Evolutionary conservation across 2,329 filamentous ascomycete genomes (phyloP).

Genomic region (Knoxdaviesia proteae): DNA sequence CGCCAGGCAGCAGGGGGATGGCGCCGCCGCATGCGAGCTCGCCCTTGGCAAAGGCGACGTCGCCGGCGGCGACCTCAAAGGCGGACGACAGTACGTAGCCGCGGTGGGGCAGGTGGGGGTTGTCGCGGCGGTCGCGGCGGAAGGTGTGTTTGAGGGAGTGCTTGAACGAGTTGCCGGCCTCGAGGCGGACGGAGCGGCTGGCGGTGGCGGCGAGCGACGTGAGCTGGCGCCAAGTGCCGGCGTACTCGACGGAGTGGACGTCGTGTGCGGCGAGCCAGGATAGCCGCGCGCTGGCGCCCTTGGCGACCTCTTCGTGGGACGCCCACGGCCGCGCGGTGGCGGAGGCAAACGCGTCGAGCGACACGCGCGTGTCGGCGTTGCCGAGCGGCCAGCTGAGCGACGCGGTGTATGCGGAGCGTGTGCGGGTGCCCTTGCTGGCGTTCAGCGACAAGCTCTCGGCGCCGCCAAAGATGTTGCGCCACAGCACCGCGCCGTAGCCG

Average conservation of each 20-base stretch:
- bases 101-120: conserved; percentile 60
- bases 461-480: conserved; percentile 86
- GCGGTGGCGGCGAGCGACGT: conserved; percentile 58
- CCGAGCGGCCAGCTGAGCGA: conserved; percentile 68
- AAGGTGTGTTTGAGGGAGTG: conserved; percentile 69
- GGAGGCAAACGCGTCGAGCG: conserved; percentile 63
- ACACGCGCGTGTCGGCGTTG: conserved; percentile 62
- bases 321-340: conserved; percentile 82
- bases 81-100: conserved; percentile 65
- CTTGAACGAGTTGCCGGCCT: conserved; percentile 83
- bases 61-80: conserved; percentile 70
- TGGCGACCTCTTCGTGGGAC: conserved; percentile 76
- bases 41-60: conserved; percentile 87
- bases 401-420: conserved; percentile 76
- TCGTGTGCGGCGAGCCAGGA: conserved; percentile 48
- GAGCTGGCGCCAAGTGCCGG: conserved; percentile 69
- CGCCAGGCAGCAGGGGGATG: conserved; percentile 51
- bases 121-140: conserved; percentile 61
- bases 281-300: conserved; percentile 56
- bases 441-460: conserved; percentile 78
- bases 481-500: conserved; percentile 68
- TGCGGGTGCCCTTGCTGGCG: conserved; percentile 73
- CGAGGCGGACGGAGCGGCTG: conserved; percentile 59
- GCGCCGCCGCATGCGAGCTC: conserved; percentile 67
- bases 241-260: conserved; percentile 61